Base-by-base conservation (phyloP, 495 filamentous ascomycete species). In the Alectoria sarmentosa region DNA sequence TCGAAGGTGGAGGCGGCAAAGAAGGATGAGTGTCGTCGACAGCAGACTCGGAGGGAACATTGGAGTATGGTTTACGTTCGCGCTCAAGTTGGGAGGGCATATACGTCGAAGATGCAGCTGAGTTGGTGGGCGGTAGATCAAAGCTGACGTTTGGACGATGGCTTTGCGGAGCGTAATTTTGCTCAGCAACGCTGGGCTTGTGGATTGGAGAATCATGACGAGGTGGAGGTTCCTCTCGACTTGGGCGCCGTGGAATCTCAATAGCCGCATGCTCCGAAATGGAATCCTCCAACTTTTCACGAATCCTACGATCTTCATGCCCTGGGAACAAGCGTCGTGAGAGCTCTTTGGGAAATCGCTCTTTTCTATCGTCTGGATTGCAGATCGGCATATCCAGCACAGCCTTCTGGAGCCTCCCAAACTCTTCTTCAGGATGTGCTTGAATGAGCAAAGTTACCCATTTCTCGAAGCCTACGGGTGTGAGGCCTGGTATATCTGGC, bases 281-380 rank as follows among this genome's bases (percentile, higher is more conserved):
- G 34, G 73, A 71, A 34, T 78, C 70, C 62, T 83, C 80, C 13
- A 79, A 46, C 26, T 75, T 70, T 64, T 80, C 75, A 66, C 80
- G 69, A 36, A 78, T 61, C 48, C 64, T 41, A 13, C 76, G 65
- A 64, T 81, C 73, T 4, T 71, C 72, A 14, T 70, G 64, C 6
- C 77, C 77, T 1, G 90, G 91, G 60, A 96, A 86, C 8, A 94
- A 77, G 32, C 85, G 80, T 42, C 91, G 83, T 2, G 88, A 85
- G 1, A 94, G 82, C 67, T 91, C 86, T 62, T 91, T 90, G 9
- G 90, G 90, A 56, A 93, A 89, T 11, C 88, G 79, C 70, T 94
- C 90, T 59, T 81, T 84, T 67, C 78, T 83, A 65, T 90, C 82
- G 66, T 91, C 88, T 6, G 84, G 82, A 54, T 86, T 87, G 68